phyloP scores from a whole-genome alignment of 1,284 basidiomycete species.

The Moesziomyces parantarcticus region DNA sequence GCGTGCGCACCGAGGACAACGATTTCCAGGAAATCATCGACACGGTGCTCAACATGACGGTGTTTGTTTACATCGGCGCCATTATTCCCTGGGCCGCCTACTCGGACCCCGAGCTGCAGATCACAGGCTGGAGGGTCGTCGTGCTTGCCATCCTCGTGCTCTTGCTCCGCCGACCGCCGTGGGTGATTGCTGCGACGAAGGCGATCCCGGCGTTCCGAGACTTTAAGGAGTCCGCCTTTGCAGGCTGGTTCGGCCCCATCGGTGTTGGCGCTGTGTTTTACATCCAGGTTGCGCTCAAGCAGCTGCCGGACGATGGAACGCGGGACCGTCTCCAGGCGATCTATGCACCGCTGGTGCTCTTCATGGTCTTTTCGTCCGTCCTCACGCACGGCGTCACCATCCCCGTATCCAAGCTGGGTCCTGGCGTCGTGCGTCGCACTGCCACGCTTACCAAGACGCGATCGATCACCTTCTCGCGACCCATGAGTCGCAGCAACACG shows the following conservation, averaged over 20 bases:
- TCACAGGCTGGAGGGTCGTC: conserved; percentile 63
- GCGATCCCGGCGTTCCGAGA: conserved; percentile 58
- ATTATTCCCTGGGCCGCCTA: conserved; percentile 67
- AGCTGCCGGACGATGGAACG: conserved; percentile 69
- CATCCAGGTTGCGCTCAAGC: conserved; percentile 70
- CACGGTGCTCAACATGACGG: conserved; percentile 70
- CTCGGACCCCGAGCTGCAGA: conserved; percentile 39
- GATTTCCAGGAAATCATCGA: conserved; percentile 73
- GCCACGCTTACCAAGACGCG: conserved; percentile 41
- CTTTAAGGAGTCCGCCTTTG: conserved; percentile 60
- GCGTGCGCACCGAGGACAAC: conserved; percentile 71
- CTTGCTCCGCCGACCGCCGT: conserved; percentile 61
- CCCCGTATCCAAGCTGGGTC: conserved; percentile 62
- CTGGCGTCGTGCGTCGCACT: conserved; percentile 52
- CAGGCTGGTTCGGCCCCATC: conserved; percentile 67
- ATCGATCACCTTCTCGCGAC: conserved; percentile 39
- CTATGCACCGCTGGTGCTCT: conserved; percentile 71
- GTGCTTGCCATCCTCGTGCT: conserved; percentile 60
- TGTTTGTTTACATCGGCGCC: conserved; percentile 69
- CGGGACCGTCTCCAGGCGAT: conserved; percentile 68
- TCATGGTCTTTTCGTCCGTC: conserved; percentile 71
- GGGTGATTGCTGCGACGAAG: conserved; percentile 57
- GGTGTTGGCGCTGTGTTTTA: conserved; percentile 70
- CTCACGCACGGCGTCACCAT: conserved; percentile 70
- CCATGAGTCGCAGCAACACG: conserved; percentile 35